phyloP scores from a whole-genome alignment of 73 alveolate species.

The Tetrahymena borealis region DNA sequence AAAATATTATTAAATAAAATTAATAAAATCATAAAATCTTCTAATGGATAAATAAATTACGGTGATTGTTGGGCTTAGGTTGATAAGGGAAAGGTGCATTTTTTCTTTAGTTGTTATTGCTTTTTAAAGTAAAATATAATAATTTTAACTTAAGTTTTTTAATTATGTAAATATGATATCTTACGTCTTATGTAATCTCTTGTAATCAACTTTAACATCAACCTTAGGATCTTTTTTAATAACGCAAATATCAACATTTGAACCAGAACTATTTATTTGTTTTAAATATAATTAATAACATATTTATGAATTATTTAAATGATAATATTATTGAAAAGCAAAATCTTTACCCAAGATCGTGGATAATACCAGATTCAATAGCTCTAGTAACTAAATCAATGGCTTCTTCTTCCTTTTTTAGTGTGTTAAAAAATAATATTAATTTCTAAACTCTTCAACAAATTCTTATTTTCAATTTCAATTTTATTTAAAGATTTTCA shows the following conservation, averaged over 20 bases:
- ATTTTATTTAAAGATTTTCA: no score
- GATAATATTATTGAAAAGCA: no score
- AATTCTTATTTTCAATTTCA: no score
- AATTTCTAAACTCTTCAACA: no score
- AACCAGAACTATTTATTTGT: constrained; percentile 63
- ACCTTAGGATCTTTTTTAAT: constrained; percentile 62
- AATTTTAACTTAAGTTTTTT: not conserved
- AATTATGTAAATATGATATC: not conserved
- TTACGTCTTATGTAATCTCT: not conserved
- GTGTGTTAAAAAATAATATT: not conserved
- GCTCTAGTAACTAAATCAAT: constrained; percentile 69
- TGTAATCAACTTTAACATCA: constrained; percentile 36
- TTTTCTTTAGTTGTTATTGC: not conserved
- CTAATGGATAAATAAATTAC: no score
- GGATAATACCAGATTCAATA: constrained; percentile 94
- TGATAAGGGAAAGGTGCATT: not conserved
- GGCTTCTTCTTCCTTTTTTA: constrained; percentile 67
- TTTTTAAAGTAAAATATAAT: not conserved
- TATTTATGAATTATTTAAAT: no score
- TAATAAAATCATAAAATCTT: no score
- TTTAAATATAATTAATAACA: not conserved
- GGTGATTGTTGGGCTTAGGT: not conserved
- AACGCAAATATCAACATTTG: constrained; percentile 82
- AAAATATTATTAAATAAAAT: no score
- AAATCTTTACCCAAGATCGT: constrained; percentile 89